Base-by-base conservation (phyloP, 1,139 yeast genomes). In the Tardiomyces digboiensis region DNA sequence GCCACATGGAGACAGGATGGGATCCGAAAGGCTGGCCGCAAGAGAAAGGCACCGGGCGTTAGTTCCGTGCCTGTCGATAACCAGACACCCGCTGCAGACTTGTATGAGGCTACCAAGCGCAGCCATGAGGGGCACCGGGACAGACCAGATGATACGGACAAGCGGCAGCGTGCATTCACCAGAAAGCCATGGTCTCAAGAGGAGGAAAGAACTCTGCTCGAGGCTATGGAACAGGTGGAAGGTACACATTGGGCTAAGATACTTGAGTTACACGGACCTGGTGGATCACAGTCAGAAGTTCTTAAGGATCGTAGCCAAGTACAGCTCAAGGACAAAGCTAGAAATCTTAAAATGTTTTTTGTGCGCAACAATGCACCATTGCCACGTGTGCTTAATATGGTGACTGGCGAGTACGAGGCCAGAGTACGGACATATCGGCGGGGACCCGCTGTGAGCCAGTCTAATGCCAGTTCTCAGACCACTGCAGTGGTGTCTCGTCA, bases 201-300 rank as follows among this genome's bases (percentile, higher is more conserved):
- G 36, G 98, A 91, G 60, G 97, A 91, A 57, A 79, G 76, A 39
- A 94, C 97, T 0, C 70, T 91, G 33, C 69, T 85, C 41, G 81
- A 80, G 47, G 97, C 96, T 0, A 68, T 91, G 45, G 86, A 83
- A 52, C 62, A 62, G 18, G 71, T 79, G 19, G 79, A 82, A 53
- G 98, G 98, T 1, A 94, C 97, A 0, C 86, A 82, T 53, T 91
- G 98, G 98, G 74, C 94, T 1, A 83, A 84, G 45, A 91, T 91
- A 44, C 65, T 88, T 41, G 96, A 86, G 56, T 67, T 83, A 21
- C 85, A 84, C 60, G 98, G 98, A 0, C 83, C 94, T 7, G 97
- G 97, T 7, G 98, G 98, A 3, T 75, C 82, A 40, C 74, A 84
- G 21, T 80, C 82, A 21, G 97, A 91, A 61, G 79, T 81, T 1